Evolutionary conservation across 78 protist genomes (phyloP).

Genomic region (Diacronema lutheri): DNA sequence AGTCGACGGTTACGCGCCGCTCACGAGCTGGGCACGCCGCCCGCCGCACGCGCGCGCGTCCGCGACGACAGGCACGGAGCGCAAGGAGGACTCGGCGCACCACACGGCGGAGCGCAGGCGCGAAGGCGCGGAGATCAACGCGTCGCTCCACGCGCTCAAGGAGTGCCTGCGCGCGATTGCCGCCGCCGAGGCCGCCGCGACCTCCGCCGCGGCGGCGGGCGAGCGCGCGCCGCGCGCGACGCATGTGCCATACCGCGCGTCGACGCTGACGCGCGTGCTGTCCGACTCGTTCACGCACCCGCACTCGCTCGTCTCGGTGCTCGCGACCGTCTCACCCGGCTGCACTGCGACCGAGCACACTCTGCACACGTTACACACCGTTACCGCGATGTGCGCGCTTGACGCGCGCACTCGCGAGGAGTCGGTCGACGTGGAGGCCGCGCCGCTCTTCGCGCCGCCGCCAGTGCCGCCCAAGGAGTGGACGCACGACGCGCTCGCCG

Average conservation of each 20-base stretch:
- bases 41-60: too few species aligned
- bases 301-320: slow-evolving; percentile 2
- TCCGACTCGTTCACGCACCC: slow-evolving; percentile 6
- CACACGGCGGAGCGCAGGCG: background rate
- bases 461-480: too few species aligned
- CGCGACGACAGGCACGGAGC: slow-evolving; percentile 14
- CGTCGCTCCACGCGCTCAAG: slow-evolving; percentile 38
- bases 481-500: too few species aligned
- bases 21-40: too few species aligned
- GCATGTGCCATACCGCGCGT: slow-evolving; percentile 9
- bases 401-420: too few species aligned
- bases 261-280: slow-evolving; percentile 36
- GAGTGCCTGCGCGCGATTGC: slow-evolving; percentile 31
- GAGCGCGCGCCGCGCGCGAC: background rate
- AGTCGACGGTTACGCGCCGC: too few species aligned
- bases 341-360: slow-evolving; percentile 43
- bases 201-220: background rate
- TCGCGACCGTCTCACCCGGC: slow-evolving; percentile 41
- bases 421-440: too few species aligned
- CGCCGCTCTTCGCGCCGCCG: too few species aligned
- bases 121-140: slow-evolving; percentile 44
- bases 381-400: background rate
- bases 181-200: background rate
- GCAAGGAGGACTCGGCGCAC: background rate
- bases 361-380: slow-evolving; percentile 6